These are phyloP conservation scores for Claviceps citrina DNA, from an alignment of 2,329 filamentous ascomycete species.

Conservation along the genomic window DNA sequence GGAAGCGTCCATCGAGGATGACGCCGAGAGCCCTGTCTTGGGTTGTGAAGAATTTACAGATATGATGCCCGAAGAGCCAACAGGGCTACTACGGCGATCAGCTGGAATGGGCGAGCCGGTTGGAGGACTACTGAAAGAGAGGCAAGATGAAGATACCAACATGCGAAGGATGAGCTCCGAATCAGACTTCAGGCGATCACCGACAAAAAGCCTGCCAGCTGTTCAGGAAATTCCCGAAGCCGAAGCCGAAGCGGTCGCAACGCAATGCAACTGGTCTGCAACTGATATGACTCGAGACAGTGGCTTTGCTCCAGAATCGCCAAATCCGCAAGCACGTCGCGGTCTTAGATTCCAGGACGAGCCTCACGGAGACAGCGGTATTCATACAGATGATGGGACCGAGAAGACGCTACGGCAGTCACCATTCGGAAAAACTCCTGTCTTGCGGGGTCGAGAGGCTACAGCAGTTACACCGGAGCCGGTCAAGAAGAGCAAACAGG, in stretches of 20 bases:
- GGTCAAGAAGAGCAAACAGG: constrained; percentile 21
- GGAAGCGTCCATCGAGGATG: constrained; percentile 12
- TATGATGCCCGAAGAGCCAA: constrained; percentile 7
- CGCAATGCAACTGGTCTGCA: constrained; percentile 11
- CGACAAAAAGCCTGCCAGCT: constrained; percentile 31
- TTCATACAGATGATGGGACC: constrained; percentile 30
- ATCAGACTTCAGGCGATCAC: constrained; percentile 27
- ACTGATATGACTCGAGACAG: constrained; percentile 24
- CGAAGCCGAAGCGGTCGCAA: constrained; percentile 26
- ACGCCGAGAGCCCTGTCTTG: constrained; percentile 25
- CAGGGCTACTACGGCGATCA: constrained; percentile 14
- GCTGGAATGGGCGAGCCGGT: constrained; percentile 16
- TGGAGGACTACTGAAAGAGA: constrained; percentile 18
- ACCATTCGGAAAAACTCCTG: constrained; percentile 22
- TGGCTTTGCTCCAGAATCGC: constrained; percentile 24
- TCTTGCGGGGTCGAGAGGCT: constrained; percentile 24
- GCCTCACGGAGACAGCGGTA: constrained; percentile 37
- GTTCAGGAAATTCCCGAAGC: constrained; percentile 37
- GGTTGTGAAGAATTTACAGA: constrained; percentile 15
- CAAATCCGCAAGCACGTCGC: constrained; percentile 23
- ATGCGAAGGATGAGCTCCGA: constrained; percentile 13
- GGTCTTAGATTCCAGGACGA: constrained; percentile 20
- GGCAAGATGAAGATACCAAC: constrained; percentile 11
- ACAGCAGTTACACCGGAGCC: constrained; percentile 27
- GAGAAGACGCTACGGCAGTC: constrained; percentile 18